A percentile compares a stretch with the other conserved stretches of the same genome.
phyloP scores from a whole-genome alignment of 2,329 filamentous ascomycete species.

The Apiospora sp. region DNA sequence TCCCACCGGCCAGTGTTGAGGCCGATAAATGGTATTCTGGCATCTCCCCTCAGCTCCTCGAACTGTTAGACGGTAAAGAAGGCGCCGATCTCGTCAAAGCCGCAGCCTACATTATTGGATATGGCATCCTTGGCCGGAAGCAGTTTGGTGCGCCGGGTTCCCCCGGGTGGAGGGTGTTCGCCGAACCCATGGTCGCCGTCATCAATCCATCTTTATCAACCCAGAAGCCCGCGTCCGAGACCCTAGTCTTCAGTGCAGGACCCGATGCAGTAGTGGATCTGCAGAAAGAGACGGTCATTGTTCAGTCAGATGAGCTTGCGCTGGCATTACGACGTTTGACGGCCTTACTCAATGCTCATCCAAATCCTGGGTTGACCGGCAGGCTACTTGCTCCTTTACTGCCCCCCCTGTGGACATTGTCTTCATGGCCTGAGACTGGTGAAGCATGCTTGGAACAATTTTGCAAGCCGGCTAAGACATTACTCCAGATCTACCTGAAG shows the following conservation, averaged over 20 bases:
- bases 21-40: conserved; percentile 67
- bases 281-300: conserved; percentile 51
- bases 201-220: conserved; percentile 54
- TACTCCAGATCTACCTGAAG: conserved; percentile 66
- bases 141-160: conserved; percentile 69
- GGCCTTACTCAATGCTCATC: conserved; percentile 67
- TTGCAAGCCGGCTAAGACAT: conserved; percentile 53
- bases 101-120: conserved; percentile 69
- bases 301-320: conserved; percentile 56
- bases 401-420: conserved; percentile 69
- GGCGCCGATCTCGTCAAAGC: conserved; percentile 66
- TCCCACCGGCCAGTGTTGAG: conserved; percentile 61
- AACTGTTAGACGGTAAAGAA: conserved; percentile 67
- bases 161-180: conserved; percentile 69
- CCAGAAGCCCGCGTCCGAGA: conserved; percentile 32
- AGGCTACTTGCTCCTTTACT: conserved; percentile 67
- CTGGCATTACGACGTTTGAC: conserved; percentile 62
- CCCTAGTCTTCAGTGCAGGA: conserved; percentile 39
- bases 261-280: conserved; percentile 55
- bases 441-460: conserved; percentile 47
- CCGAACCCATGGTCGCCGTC: conserved; percentile 61
- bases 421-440: conserved; percentile 55
- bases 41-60: conserved; percentile 67
- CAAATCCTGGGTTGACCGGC: conserved; percentile 70
- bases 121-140: conserved; percentile 71